Base-by-base conservation (phyloP, 805 yeast species). In the Candida qinlingensis region DNA sequence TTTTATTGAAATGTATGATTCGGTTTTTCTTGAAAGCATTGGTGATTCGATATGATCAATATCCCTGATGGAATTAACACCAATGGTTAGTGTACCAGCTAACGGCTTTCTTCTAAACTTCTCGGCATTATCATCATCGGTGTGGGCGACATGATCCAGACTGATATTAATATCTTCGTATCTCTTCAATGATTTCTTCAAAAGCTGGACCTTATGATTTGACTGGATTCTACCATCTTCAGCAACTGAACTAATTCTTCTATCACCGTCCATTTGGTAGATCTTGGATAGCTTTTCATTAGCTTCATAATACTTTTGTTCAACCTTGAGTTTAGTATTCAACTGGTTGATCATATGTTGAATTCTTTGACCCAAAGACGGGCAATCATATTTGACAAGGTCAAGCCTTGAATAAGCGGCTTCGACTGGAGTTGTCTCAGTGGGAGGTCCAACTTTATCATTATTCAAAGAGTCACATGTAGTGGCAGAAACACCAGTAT, bases 321-420 rank as follows among this genome's bases (percentile, higher is more conserved):
- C 99, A 37, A 92, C 96, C 61, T 92, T 94, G 41, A 92, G 75
- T 67, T 94, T 94, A 66, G 92, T 90, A 63, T 91, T 96, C 51
- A 94, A 74, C 66, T 90, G 96, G 68, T 91, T 97, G 47, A 92
- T 76, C 98, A 94, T 91, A 59, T 87, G 83, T 67, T 89, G 97
- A 61, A 94, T 94, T 54, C 94, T 80, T 59, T 94, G 97, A 9
- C 97, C 97, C 56, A 94, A 71, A 0, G 96, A 87, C 0, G 97
- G 97, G 58, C 96, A 87, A 60, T 94, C 97, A 62, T 89, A 90
- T 59, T 90, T 90, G 63, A 89, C 76, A 48, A 94, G 73, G 64
- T 94, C 99, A 55, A 87, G 71, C 25, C 87, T 75, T 0, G 92
- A 79, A 60, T 76, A 86, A 5, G 58, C 59, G 27, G 63, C 60